Conservation (phyloP, 495 filamentous ascomycete species). For the Podospora pseudopauciseta region DNA sequence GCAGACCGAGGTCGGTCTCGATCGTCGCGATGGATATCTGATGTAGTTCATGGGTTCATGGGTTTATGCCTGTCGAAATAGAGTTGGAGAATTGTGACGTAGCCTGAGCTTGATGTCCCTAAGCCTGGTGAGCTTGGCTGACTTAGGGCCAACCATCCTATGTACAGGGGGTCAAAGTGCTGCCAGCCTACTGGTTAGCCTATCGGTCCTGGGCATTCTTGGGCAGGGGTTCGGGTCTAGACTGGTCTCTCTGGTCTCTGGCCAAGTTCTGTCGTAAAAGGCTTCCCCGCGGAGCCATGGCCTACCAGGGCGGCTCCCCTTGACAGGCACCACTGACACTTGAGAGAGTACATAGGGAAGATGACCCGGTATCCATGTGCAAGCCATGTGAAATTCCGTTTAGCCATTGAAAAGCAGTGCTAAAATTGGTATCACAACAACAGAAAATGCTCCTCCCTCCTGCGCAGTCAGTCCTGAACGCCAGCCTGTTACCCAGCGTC, state of each 20-base stretch:
- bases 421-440: slow-evolving; percentile 16
- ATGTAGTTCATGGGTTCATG: background rate
- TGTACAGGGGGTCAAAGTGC: background rate
- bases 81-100: slow-evolving; percentile 20
- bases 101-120: background rate
- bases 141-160: background rate
- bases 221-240: slow-evolving; percentile 15
- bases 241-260: slow-evolving; percentile 3
- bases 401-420: background rate
- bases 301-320: too few species aligned
- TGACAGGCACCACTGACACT: too few species aligned
- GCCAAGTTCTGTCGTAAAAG: background rate
- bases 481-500: background rate
- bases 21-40: background rate
- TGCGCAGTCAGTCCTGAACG: background rate
- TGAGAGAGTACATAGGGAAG: background rate
- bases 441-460: background rate
- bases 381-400: background rate
- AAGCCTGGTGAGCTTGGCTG: slow-evolving; percentile 5
- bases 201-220: background rate
- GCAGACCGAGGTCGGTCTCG: background rate
- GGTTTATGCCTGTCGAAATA: slow-evolving; percentile 15
- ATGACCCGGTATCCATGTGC: background rate
- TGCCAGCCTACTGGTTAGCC: background rate
- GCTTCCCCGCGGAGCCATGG: slow-evolving; percentile 9